Evolutionary conservation across 768 basidiomycete species (phyloP).

Genomic region (Kwoniella europaea): DNA sequence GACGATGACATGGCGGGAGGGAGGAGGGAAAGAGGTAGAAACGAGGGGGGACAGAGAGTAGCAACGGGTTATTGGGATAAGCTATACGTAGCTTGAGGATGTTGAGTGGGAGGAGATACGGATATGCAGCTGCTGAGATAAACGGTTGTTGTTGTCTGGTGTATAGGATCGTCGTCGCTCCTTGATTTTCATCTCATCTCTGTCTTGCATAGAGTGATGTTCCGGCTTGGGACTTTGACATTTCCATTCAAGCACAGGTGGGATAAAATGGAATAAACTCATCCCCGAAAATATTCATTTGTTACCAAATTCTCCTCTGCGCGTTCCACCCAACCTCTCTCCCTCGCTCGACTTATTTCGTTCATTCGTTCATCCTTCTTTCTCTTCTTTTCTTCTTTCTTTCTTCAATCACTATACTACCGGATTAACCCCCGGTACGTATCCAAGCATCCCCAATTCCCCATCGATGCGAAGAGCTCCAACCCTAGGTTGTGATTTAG

Average conservation of each 20-base stretch:
- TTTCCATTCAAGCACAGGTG: not conserved
- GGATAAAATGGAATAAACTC: slow-evolving; percentile 15
- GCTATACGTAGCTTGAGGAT: not conserved
- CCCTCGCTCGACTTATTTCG: not conserved
- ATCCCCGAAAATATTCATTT: not conserved
- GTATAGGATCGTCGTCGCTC: no score
- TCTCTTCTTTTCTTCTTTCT: not conserved
- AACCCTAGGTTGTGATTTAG: slow-evolving; percentile 20
- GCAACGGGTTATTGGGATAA: not conserved
- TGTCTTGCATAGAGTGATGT: not conserved
- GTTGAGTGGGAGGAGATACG: not conserved
- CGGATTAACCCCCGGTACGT: not conserved
- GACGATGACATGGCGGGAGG: slow-evolving; percentile 37
- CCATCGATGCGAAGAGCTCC: slow-evolving; percentile 36
- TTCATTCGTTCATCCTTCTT: not conserved
- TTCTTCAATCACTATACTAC: slow-evolving; percentile 5
- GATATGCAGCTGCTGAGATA: no score
- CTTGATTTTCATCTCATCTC: not conserved
- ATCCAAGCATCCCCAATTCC: slow-evolving; percentile 46
- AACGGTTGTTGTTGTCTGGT: no score
- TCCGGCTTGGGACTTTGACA: not conserved
- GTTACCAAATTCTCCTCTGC: slow-evolving; percentile 6
- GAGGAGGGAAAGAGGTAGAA: not conserved
- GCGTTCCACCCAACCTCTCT: not conserved
- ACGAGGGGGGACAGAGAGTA: not conserved